These are phyloP conservation scores for Schwanniomyces yamadae DNA, from an alignment of 805 yeast species.

Conservation along the genomic window DNA sequence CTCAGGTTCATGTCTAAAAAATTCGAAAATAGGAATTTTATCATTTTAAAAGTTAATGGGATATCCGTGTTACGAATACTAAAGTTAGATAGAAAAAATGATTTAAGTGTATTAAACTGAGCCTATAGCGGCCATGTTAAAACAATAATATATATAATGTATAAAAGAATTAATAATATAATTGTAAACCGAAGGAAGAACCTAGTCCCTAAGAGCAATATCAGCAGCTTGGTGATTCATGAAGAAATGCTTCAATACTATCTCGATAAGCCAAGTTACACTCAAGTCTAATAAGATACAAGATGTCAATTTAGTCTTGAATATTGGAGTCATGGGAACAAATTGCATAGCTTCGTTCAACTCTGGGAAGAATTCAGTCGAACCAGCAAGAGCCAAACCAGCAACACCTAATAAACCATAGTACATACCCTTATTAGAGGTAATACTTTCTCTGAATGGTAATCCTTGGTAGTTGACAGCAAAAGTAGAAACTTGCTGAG, in stretches of 20 bases:
- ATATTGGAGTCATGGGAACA: constrained; percentile 75
- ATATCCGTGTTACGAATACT: constrained; percentile 26
- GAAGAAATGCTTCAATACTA: constrained; percentile 76
- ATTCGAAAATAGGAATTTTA: constrained; percentile 17
- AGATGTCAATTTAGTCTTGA: constrained; percentile 74
- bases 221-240: constrained; percentile 92
- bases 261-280: constrained; percentile 74
- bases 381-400: constrained; percentile 81
- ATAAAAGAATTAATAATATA: not conserved
- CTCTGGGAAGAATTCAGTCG: constrained; percentile 94
- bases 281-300: constrained; percentile 75
- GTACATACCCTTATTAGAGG: constrained; percentile 94
- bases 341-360: constrained; percentile 87
- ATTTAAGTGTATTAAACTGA: constrained; percentile 18
- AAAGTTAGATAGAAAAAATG: constrained; percentile 26
- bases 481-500: constrained; percentile 96
- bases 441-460: constrained; percentile 90
- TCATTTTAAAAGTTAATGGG: constrained; percentile 20
- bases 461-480: constrained; percentile 97
- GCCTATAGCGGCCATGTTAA: no score
- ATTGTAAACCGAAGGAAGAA: not conserved
- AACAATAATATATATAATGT: not conserved
- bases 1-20: constrained; percentile 20
- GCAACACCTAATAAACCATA: constrained; percentile 92
- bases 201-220: constrained; percentile 57